Evolutionary conservation across 805 yeast species (phyloP).

Genomic region (Pachysolen tannophilus): DNA sequence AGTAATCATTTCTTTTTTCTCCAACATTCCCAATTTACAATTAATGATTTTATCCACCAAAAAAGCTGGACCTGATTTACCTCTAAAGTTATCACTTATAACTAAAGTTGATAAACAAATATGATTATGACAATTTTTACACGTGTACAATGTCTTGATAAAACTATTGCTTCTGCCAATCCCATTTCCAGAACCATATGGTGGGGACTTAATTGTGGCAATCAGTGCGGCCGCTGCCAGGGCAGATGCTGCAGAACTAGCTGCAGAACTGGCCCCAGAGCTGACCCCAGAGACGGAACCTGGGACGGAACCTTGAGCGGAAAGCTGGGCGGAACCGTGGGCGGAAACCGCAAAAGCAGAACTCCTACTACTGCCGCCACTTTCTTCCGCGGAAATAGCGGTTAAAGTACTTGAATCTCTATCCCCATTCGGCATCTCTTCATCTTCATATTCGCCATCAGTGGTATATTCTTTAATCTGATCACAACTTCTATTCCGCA

Average conservation of each 20-base stretch:
- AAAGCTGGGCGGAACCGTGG: too few species aligned
- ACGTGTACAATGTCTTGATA: background rate
- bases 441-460: slow-evolving; percentile 5
- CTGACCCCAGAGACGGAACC: too few species aligned
- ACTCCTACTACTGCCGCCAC: too few species aligned
- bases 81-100: background rate
- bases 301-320: too few species aligned
- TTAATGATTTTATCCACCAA: background rate
- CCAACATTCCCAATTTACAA: background rate
- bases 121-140: background rate
- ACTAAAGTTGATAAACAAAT: background rate
- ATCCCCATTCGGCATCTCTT: slow-evolving; percentile 9
- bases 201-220: too few species aligned
- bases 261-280: too few species aligned
- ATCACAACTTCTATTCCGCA: slow-evolving; percentile 5
- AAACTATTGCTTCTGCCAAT: background rate
- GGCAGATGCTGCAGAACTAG: too few species aligned
- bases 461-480: background rate
- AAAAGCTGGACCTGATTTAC: background rate
- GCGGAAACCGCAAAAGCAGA: too few species aligned
- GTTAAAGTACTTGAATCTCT: too few species aligned
- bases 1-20: slow-evolving; percentile 37
- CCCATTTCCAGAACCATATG: too few species aligned
- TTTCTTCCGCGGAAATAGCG: too few species aligned
- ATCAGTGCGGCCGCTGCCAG: too few species aligned